phyloP scores from a whole-genome alignment of 2,329 filamentous ascomycete genomes.

The Cladophialophora psammophila region DNA sequence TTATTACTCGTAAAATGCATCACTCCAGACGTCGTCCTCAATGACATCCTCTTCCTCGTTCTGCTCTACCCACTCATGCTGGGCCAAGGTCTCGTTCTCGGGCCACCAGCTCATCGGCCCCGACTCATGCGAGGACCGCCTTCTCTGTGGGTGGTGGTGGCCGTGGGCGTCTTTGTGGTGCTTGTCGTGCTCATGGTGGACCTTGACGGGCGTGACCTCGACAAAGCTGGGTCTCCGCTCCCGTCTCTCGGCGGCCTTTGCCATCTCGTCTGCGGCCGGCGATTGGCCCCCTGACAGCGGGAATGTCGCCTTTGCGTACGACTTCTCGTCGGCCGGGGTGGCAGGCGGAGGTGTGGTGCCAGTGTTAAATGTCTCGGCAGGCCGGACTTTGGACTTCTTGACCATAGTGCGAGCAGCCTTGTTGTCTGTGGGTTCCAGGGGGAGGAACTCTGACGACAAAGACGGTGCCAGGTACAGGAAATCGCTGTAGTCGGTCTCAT shows the following conservation, averaged over 20 bases:
- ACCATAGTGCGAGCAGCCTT: conserved; percentile 2
- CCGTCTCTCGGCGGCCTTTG: conserved; percentile 4
- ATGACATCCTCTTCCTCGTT: conserved; percentile 34
- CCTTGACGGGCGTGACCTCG: conserved; percentile 25
- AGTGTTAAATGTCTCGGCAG: conserved; percentile 31
- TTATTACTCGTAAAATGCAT: conserved; percentile 32
- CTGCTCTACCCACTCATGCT: conserved; percentile 32
- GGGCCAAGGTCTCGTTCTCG: conserved; percentile 25
- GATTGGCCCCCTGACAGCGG: not conserved
- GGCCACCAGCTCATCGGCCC: conserved; percentile 35
- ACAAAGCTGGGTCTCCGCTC: conserved; percentile 34
- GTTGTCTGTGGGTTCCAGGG: conserved; percentile 22
- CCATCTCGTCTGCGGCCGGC: not conserved
- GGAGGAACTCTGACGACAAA: conserved; percentile 28
- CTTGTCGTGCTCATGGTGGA: conserved; percentile 21
- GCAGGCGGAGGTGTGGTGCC: conserved; percentile 31
- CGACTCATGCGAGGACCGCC: conserved; percentile 22
- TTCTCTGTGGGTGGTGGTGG: conserved; percentile 5
- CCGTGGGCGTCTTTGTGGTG: conserved; percentile 21
- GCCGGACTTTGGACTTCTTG: conserved; percentile 22
- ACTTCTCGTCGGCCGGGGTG: conserved; percentile 8
- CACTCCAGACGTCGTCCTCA: conserved; percentile 32
- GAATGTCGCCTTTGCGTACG: conserved; percentile 6
- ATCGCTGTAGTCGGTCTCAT: conserved; percentile 35
- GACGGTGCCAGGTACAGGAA: conserved; percentile 29